Evolutionary conservation across 805 yeast species (phyloP).

Genomic region (Nakazawaea sp.): DNA sequence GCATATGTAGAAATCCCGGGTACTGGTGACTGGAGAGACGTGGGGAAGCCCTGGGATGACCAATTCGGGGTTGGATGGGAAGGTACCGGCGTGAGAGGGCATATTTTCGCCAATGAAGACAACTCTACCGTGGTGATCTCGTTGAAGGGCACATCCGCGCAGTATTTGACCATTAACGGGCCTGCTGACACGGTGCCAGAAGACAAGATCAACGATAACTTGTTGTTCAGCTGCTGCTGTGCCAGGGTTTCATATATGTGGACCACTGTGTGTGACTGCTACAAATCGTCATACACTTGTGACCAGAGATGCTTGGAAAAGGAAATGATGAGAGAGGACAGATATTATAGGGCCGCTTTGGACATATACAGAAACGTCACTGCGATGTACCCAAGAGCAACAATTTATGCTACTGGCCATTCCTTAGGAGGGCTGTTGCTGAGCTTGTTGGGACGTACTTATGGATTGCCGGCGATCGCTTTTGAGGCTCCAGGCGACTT

Average conservation of each 20-base stretch:
- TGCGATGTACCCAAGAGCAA: slow-evolving; percentile 53
- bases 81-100: slow-evolving; percentile 81
- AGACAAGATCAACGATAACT: slow-evolving; percentile 83
- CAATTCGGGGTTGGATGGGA: slow-evolving; percentile 78
- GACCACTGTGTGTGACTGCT: slow-evolving; percentile 96
- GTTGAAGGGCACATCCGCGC: slow-evolving; percentile 89
- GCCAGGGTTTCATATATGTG: slow-evolving; percentile 87
- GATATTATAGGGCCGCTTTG: slow-evolving; percentile 75
- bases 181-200: slow-evolving; percentile 63
- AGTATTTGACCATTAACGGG: slow-evolving; percentile 48
- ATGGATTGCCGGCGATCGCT: slow-evolving; percentile 82
- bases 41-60: slow-evolving; percentile 51
- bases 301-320: slow-evolving; percentile 80
- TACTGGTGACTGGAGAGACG: slow-evolving; percentile 84
- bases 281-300: slow-evolving; percentile 75
- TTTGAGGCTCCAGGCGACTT: slow-evolving; percentile 93
- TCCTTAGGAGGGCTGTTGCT: slow-evolving; percentile 90
- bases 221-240: slow-evolving; percentile 92
- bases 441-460: slow-evolving; percentile 77
- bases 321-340: slow-evolving; percentile 65
- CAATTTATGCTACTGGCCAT: slow-evolving; percentile 90
- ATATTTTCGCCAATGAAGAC: slow-evolving; percentile 62
- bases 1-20: slow-evolving; percentile 79
- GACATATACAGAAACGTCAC: slow-evolving; percentile 73
- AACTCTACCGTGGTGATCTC: slow-evolving; percentile 64